These are phyloP conservation scores for Arachis hypogaea DNA, from an alignment of 306 rosid genomes.

Conservation along the genomic window DNA sequence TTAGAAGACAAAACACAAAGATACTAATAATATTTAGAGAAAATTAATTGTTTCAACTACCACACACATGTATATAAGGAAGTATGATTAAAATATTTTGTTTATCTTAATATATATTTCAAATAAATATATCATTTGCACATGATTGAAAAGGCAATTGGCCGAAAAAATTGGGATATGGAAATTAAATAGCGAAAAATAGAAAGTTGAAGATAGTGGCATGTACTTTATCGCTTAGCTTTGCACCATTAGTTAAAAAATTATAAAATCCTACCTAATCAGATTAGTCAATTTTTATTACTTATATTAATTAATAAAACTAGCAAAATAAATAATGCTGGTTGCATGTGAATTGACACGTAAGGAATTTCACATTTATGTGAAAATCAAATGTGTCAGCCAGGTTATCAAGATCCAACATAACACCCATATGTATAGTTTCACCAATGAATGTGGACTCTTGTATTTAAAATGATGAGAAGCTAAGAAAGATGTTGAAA, in stretches of 20 bases:
- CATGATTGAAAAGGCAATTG: conserved; percentile 35
- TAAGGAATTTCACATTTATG: conserved; percentile 44
- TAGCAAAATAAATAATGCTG: conserved; percentile 9
- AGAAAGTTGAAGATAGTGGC: conserved; percentile 43
- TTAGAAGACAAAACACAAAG: too few species aligned
- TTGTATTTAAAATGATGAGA: conserved; percentile 30
- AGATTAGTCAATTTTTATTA: conserved; percentile 31
- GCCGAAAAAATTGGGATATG: conserved; percentile 5
- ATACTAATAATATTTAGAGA: too few species aligned
- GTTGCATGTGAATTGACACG: conserved; percentile 48
- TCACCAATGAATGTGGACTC: conserved; percentile 6
- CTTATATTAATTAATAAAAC: not conserved
- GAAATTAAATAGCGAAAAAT: not conserved
- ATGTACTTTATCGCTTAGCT: conserved; percentile 35
- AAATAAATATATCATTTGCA: conserved; percentile 12
- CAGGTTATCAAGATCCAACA: conserved; percentile 30
- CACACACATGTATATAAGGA: too few species aligned
- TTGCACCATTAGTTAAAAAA: conserved; percentile 24
- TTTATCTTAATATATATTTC: too few species aligned
- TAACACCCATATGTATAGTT: not conserved
- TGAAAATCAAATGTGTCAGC: conserved; percentile 37
- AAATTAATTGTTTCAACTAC: too few species aligned
- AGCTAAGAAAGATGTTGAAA: conserved; percentile 11
- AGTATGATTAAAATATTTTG: too few species aligned
- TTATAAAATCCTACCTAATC: conserved; percentile 36